phyloP scores from a whole-genome alignment of 306 rosid genomes.

The Ochetophila trinervis region DNA sequence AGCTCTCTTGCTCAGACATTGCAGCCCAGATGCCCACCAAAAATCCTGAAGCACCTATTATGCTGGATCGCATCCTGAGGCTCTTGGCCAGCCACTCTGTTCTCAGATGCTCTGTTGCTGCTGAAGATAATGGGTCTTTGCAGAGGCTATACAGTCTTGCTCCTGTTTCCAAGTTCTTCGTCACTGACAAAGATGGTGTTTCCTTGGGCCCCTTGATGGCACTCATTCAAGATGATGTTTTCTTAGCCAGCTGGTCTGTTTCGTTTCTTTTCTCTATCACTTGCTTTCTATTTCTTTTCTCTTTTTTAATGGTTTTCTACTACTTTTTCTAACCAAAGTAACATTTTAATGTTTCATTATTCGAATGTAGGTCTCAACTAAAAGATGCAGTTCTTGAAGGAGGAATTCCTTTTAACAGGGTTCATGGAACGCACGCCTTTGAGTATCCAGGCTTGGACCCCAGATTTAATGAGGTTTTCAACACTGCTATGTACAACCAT shows the following conservation, averaged over 20 bases:
- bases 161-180: slow-evolving; percentile 30
- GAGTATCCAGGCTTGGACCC: slow-evolving; percentile 34
- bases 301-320: no score
- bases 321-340: no score
- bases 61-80: slow-evolving; percentile 47
- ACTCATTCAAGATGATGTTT: slow-evolving; percentile 30
- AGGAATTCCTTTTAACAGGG: slow-evolving; percentile 45
- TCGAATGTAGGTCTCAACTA: neutral
- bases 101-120: slow-evolving; percentile 24
- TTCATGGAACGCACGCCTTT: slow-evolving; percentile 33
- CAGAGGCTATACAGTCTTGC: slow-evolving; percentile 32
- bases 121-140: neutral
- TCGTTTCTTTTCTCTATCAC: neutral
- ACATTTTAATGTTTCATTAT: no score
- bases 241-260: slow-evolving; percentile 35
- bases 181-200: slow-evolving; percentile 29
- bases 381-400: slow-evolving; percentile 28
- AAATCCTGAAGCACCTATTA: slow-evolving; percentile 32
- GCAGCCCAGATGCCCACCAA: slow-evolving; percentile 21
- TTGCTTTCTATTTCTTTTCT: neutral
- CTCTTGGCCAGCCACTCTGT: slow-evolving; percentile 40
- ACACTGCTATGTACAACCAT: slow-evolving; percentile 45
- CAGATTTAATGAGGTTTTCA: slow-evolving; percentile 40
- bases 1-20: slow-evolving; percentile 32
- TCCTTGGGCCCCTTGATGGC: slow-evolving; percentile 30